Percentiles rank a stretch among this genome's conserved stretches.
Conservation (phyloP, 441 rosid genomes). For the Hypseocharis bilobata region DNA sequence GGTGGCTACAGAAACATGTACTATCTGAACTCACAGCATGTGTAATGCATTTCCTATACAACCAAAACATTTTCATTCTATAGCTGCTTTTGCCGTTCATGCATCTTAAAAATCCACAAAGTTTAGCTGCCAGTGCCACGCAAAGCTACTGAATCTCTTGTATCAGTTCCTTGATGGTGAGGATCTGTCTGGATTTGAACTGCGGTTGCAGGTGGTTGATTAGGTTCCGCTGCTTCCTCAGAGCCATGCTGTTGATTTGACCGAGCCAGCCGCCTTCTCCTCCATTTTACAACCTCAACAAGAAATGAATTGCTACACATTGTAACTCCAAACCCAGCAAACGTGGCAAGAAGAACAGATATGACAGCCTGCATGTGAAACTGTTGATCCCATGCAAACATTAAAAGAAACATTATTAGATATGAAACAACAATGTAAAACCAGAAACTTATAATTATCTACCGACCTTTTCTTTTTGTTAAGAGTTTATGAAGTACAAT, state of each 20-base stretch:
- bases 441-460: background rate
- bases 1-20: background rate
- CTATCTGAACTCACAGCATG: background rate
- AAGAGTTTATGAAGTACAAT: background rate
- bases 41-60: background rate
- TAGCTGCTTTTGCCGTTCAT: background rate
- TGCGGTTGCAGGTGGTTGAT: slow-evolving; percentile 23
- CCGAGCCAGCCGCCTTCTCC: slow-evolving; percentile 24
- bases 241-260: slow-evolving; percentile 21
- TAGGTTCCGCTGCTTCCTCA: slow-evolving; percentile 18
- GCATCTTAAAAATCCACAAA: background rate
- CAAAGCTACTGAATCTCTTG: background rate
- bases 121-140: background rate
- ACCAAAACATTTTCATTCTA: background rate
- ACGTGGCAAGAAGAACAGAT: slow-evolving; percentile 60
- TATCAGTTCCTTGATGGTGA: slow-evolving; percentile 18
- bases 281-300: slow-evolving; percentile 37
- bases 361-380: slow-evolving; percentile 56
- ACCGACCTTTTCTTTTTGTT: background rate
- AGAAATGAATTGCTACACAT: slow-evolving; percentile 51
- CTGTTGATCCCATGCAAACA: slow-evolving; percentile 34
- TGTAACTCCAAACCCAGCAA: slow-evolving; percentile 67
- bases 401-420: background rate
- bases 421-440: background rate
- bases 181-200: slow-evolving; percentile 19